Percentiles rank a stretch among this genome's conserved stretches.
Evolutionary conservation across 78 protist genomes (phyloP).

Genomic region (Dictyostelium brefeldianum): DNA sequence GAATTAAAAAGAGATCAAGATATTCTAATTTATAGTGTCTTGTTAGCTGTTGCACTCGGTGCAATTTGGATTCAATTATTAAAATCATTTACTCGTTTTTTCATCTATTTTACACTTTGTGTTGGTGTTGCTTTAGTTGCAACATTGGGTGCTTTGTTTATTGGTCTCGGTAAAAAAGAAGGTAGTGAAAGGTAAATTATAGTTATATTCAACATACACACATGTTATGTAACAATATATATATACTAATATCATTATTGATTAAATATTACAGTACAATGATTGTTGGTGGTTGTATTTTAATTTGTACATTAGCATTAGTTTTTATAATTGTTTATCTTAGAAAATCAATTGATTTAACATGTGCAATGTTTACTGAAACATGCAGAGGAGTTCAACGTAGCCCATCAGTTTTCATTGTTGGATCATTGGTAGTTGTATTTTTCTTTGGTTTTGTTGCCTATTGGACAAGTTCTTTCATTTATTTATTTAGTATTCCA

Average conservation of each 20-base stretch:
- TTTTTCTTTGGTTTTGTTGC: conserved; percentile 73
- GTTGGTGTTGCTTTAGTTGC: conserved; percentile 70
- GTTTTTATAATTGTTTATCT: conserved; percentile 43
- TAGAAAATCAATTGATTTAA: conserved; percentile 62
- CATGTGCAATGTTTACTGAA: conserved; percentile 83
- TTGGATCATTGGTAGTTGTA: conserved; percentile 15
- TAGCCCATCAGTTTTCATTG: conserved; percentile 59
- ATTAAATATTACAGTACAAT: conserved; percentile 34
- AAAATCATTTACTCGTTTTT: conserved; percentile 64
- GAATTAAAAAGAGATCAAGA: conserved; percentile 64
- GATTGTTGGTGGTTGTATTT: conserved; percentile 54
- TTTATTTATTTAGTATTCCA: conserved; percentile 81
- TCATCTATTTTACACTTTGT: conserved; percentile 55
- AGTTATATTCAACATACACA: no score
- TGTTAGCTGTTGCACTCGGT: conserved; percentile 40
- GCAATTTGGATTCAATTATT: conserved; percentile 73
- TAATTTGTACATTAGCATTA: conserved; percentile 23
- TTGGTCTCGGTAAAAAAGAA: conserved; percentile 47
- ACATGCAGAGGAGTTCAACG: conserved; percentile 75
- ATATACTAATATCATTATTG: not conserved
- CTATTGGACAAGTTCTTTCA: conserved; percentile 74
- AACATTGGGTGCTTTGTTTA: conserved; percentile 30
- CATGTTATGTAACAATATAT: not conserved
- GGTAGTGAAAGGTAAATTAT: conserved; percentile 64
- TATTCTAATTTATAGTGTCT: conserved; percentile 57